Conservation (phyloP, 108 stramenopile genomes). For the Mayamaea pseudoterrestris region DNA sequence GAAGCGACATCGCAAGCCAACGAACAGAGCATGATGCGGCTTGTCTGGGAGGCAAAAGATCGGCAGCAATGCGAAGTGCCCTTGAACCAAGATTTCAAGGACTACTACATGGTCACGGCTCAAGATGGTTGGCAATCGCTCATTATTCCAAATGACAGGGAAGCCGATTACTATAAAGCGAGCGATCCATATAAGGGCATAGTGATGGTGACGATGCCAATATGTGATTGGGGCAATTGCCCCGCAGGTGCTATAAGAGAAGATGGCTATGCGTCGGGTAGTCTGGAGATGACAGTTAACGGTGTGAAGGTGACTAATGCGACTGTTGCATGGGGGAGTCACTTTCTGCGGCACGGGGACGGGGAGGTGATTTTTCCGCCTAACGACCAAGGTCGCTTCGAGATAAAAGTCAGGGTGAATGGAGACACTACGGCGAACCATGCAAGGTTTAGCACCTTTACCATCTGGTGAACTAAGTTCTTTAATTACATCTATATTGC, state of each 20-base stretch:
- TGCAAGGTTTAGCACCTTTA: too few species aligned
- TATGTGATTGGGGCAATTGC: conserved; percentile 3
- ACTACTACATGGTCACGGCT: conserved; percentile 17
- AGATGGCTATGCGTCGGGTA: too few species aligned
- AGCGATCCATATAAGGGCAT: background rate
- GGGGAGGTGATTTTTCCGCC: too few species aligned
- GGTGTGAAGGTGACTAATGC: too few species aligned
- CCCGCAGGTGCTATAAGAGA: background rate
- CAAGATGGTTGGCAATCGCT: conserved; percentile 15
- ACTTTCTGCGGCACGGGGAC: too few species aligned
- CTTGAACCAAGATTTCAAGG: conserved; percentile 9
- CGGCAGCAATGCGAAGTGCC: conserved; percentile 1
- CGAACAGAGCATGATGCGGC: background rate
- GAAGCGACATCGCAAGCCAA: background rate
- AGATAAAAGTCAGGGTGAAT: too few species aligned
- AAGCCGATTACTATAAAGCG: conserved; percentile 9
- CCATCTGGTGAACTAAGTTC: too few species aligned
- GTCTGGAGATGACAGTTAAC: too few species aligned
- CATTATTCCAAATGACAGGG: conserved; percentile 28
- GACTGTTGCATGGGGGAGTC: too few species aligned
- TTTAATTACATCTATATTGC: too few species aligned
- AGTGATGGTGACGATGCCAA: background rate
- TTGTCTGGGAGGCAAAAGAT: background rate
- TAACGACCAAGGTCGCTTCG: too few species aligned
- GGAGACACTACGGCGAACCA: too few species aligned